phyloP scores from a whole-genome alignment of 1,139 yeast species.

The Yamadazyma diddensiae region DNA sequence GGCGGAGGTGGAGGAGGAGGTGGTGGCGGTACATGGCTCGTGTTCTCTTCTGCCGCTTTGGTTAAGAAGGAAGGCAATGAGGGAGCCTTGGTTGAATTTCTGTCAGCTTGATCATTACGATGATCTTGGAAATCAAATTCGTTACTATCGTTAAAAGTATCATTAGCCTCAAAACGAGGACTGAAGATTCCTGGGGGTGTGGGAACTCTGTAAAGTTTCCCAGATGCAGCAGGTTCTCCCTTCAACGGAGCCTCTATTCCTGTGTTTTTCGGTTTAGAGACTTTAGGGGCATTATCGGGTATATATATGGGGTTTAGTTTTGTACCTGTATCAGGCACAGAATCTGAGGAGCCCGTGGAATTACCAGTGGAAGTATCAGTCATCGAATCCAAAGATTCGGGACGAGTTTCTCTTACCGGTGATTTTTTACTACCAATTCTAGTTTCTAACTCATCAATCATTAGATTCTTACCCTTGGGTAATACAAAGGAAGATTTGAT shows the following conservation, averaged over 20 bases:
- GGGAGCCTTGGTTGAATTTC: slow-evolving; percentile 26
- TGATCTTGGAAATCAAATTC: slow-evolving; percentile 2
- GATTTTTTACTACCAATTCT: slow-evolving; percentile 8
- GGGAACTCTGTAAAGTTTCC: slow-evolving; percentile 14
- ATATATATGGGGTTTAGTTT: slow-evolving; percentile 4
- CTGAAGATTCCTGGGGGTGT: slow-evolving; percentile 18
- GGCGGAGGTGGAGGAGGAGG: slow-evolving; percentile 35
- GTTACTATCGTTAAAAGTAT: slow-evolving; percentile 1
- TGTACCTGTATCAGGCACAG: slow-evolving; percentile 1
- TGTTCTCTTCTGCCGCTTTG: neutral
- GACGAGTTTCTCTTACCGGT: too few species aligned
- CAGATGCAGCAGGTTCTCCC: neutral
- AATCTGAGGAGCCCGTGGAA: too few species aligned
- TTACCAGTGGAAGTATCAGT: neutral
- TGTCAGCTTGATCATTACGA: slow-evolving; percentile 25
- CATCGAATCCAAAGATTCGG: too few species aligned
- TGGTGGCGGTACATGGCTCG: slow-evolving; percentile 20
- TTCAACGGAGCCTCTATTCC: slow-evolving; percentile 4
- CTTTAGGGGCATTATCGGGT: neutral
- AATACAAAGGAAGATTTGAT: slow-evolving; percentile 8
- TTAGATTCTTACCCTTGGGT: slow-evolving; percentile 10
- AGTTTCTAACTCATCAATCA: slow-evolving; percentile 15
- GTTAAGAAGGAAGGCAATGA: slow-evolving; percentile 12
- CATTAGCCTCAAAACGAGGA: neutral
- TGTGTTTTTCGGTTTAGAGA: too few species aligned